These are phyloP conservation scores for Punica granatum DNA, from an alignment of 345 rosid species.

Conservation along the genomic window DNA sequence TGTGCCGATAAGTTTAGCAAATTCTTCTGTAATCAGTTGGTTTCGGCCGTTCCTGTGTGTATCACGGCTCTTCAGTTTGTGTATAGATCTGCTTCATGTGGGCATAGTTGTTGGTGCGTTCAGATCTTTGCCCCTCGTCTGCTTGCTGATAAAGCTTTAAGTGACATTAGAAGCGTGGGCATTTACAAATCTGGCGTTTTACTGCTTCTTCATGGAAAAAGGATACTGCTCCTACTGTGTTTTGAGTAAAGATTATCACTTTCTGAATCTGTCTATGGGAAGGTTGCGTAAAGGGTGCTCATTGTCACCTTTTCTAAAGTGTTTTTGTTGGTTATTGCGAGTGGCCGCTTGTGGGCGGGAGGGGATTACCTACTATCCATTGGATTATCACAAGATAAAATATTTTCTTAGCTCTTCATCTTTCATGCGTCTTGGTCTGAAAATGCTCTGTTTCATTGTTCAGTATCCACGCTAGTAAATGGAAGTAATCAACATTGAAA, in stretches of 20 bases:
- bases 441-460: not conserved
- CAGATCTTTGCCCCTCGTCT: conserved; percentile 4
- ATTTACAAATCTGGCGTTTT: not conserved
- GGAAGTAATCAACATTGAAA: not conserved
- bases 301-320: not conserved
- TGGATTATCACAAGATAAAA: not conserved
- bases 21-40: not conserved
- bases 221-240: not conserved
- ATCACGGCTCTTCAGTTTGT: not conserved
- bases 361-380: not conserved
- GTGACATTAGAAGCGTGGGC: not conserved
- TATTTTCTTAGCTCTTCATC: not conserved
- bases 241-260: not conserved
- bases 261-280: not conserved
- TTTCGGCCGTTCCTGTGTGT: not conserved
- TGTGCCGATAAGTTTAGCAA: not conserved
- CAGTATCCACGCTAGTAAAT: not conserved
- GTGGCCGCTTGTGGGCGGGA: not conserved
- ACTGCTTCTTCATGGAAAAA: not conserved
- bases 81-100: conserved; percentile 6
- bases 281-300: not conserved
- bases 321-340: not conserved
- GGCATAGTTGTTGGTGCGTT: not conserved
- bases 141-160: not conserved
- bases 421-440: not conserved